Percentiles rank a stretch among this genome's conserved stretches.
phyloP scores from a whole-genome alignment of 1,284 basidiomycete genomes.

The Veloporphyrellus conicus region DNA sequence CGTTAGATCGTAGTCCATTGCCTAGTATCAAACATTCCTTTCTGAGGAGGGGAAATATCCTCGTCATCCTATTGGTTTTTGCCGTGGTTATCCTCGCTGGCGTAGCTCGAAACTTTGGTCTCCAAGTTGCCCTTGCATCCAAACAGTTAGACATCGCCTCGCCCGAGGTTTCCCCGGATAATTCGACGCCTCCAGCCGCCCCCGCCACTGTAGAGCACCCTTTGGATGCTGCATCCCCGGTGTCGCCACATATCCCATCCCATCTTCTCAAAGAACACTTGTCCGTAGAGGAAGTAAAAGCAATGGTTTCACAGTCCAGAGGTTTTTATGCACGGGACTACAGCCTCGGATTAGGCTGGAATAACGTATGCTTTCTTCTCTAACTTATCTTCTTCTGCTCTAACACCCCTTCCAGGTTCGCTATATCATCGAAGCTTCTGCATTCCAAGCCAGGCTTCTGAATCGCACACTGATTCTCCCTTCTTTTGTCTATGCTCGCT shows the following conservation, averaged over 20 bases:
- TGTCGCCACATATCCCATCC: background rate
- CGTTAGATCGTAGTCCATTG: background rate
- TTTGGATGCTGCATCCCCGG: too few relatives aligned
- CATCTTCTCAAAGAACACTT: conserved; percentile 14
- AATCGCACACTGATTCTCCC: conserved; percentile 40
- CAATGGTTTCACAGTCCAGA: conserved; percentile 31
- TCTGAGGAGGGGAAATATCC: conserved; percentile 10
- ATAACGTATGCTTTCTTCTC: conserved; percentile 29
- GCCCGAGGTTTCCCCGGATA: too few relatives aligned
- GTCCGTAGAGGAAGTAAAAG: conserved; percentile 18
- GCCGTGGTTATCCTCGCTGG: conserved; percentile 6
- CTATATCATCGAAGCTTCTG: conserved; percentile 40
- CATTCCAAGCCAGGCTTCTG: conserved; percentile 35
- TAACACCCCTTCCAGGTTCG: conserved; percentile 28
- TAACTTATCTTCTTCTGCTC: background rate
- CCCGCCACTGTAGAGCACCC: too few relatives aligned
- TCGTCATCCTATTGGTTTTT: conserved; percentile 8
- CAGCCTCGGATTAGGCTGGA: conserved; percentile 40
- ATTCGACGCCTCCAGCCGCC: too few relatives aligned
- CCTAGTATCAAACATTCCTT: conserved; percentile 6
- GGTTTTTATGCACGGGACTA: conserved; percentile 38
- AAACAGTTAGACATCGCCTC: background rate
- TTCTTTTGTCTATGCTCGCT: conserved; percentile 39
- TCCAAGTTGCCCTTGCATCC: conserved; percentile 7
- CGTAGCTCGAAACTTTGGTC: conserved; percentile 8